phyloP scores from a whole-genome alignment of 1,139 yeast species.

The Yamadazyma sp. region DNA sequence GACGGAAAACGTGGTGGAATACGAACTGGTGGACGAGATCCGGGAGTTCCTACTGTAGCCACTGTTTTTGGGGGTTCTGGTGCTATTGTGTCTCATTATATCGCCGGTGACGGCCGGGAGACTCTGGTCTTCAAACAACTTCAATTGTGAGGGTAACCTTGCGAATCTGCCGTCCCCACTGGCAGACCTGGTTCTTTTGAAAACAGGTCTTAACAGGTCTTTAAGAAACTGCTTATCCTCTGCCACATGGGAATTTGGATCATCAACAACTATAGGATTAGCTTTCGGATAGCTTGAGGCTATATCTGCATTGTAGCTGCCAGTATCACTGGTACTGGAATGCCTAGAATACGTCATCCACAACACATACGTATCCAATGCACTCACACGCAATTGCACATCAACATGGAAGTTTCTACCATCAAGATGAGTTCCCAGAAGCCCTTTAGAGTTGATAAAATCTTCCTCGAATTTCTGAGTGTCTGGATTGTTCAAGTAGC shows the following conservation, averaged over 20 bases:
- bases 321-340: constrained; percentile 7
- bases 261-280: too few relatives aligned
- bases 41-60: constrained; percentile 2
- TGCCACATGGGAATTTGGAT: too few relatives aligned
- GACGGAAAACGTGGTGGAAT: constrained; percentile 1
- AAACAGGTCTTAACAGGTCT: constrained; percentile 1
- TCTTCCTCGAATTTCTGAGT: constrained; percentile 19
- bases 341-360: constrained; percentile 87
- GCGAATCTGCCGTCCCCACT: constrained; percentile 12
- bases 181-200: constrained; percentile 1
- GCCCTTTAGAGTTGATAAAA: constrained; percentile 64
- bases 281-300: too few relatives aligned
- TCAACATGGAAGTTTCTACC: constrained; percentile 68
- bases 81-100: constrained; percentile 36
- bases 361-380: constrained; percentile 57
- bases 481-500: constrained; percentile 14
- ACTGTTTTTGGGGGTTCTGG: constrained; percentile 22
- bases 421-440: constrained; percentile 67
- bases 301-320: background rate
- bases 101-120: constrained; percentile 21
- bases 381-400: constrained; percentile 74
- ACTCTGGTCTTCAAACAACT: constrained; percentile 38
- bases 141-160: constrained; percentile 57
- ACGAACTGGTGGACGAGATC: constrained; percentile 5
- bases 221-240: background rate